Conservation (phyloP, 768 basidiomycete genomes). For the Trametes cingulata region DNA sequence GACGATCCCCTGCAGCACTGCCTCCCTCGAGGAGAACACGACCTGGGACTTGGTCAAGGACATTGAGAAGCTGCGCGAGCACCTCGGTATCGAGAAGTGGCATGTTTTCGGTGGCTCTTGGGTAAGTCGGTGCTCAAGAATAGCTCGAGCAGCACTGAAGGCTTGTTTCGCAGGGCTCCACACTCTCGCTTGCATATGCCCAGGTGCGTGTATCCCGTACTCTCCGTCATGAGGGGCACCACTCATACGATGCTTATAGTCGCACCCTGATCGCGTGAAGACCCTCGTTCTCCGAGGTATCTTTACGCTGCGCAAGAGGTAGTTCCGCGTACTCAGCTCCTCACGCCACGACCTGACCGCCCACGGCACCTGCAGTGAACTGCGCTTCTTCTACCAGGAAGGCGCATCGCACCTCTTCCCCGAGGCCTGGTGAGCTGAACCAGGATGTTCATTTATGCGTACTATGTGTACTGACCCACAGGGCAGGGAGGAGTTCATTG, state of each 20-base stretch:
- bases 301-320: constrained; percentile 84
- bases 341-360: neutral
- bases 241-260: constrained; percentile 37
- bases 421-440: constrained; percentile 69
- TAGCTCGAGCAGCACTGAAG: neutral
- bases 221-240: neutral
- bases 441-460: neutral
- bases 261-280: constrained; percentile 80
- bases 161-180: constrained; percentile 62
- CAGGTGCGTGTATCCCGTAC: constrained; percentile 47
- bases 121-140: constrained; percentile 44
- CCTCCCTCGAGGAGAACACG: constrained; percentile 82
- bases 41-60: constrained; percentile 94
- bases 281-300: constrained; percentile 84
- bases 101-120: constrained; percentile 95
- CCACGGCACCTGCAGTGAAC: constrained; percentile 48
- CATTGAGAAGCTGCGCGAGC: constrained; percentile 77
- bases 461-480: neutral
- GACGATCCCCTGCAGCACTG: constrained; percentile 48
- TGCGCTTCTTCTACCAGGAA: constrained; percentile 91
- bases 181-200: constrained; percentile 82
- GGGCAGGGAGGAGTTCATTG: constrained; percentile 78
- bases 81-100: constrained; percentile 82
- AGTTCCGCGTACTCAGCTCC: neutral
- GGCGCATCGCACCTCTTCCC: constrained; percentile 83